These are phyloP conservation scores for Kwoniella sp. DNA, from an alignment of 768 basidiomycete species.

Conservation along the genomic window DNA sequence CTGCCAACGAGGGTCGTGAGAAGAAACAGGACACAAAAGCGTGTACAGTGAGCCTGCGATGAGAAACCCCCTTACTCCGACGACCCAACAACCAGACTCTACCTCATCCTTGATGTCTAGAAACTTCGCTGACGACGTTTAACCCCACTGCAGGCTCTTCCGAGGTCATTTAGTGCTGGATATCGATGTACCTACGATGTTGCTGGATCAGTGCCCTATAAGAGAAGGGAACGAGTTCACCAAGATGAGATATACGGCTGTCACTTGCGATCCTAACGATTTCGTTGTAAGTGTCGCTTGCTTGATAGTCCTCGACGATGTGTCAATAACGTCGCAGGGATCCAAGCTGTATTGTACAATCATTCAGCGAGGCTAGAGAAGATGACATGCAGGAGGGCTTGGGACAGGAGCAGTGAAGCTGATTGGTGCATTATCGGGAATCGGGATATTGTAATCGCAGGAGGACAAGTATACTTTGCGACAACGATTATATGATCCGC, in stretches of 20 bases:
- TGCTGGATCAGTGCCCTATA: constrained; percentile 79
- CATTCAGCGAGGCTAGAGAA: no score
- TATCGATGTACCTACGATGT: constrained; percentile 77
- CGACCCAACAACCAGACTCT: not conserved
- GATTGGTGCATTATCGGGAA: no score
- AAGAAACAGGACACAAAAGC: constrained; percentile 85
- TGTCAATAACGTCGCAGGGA: not conserved
- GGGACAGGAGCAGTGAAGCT: constrained; percentile 1
- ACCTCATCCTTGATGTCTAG: no score
- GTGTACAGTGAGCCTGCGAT: constrained; percentile 65
- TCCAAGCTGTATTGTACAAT: no score
- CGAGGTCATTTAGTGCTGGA: constrained; percentile 88
- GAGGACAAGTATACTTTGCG: constrained; percentile 77
- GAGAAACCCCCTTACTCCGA: not conserved
- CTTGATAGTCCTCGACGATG: not conserved
- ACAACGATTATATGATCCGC: constrained; percentile 76
- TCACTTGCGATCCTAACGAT: constrained; percentile 91
- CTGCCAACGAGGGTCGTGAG: constrained; percentile 77
- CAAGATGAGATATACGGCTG: constrained; percentile 94
- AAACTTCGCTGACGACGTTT: not conserved
- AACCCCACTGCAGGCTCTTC: constrained; percentile 66
- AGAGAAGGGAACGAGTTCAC: constrained; percentile 80
- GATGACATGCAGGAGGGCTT: not conserved
- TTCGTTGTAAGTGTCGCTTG: constrained; percentile 62
- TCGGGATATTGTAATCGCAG: no score